phyloP scores from a whole-genome alignment of 768 basidiomycete species.

The Trametes gibbosa region DNA sequence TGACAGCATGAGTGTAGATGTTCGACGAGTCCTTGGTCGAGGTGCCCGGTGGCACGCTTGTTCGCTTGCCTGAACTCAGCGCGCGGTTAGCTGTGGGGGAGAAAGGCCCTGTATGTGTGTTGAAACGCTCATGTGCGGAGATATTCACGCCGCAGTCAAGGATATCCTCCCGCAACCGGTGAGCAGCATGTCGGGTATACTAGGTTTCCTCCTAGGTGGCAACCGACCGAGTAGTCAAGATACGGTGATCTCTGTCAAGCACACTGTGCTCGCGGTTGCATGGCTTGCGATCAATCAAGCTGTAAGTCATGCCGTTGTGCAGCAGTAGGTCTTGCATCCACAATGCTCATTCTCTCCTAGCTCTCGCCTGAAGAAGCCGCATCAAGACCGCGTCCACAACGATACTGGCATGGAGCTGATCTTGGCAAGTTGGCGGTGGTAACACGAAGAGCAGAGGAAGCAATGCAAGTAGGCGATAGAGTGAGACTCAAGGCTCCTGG shows the following conservation, averaged over 20 bases:
- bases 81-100: slow-evolving; percentile 76
- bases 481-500: slow-evolving; percentile 55
- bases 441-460: slow-evolving; percentile 54
- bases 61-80: slow-evolving; percentile 74
- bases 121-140: background rate
- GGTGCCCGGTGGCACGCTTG: slow-evolving; percentile 58
- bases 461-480: slow-evolving; percentile 73
- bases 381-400: slow-evolving; percentile 59
- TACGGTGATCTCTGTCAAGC: slow-evolving; percentile 69
- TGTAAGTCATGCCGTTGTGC: slow-evolving; percentile 39
- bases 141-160: slow-evolving; percentile 34
- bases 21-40: slow-evolving; percentile 82
- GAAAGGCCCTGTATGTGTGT: slow-evolving; percentile 57
- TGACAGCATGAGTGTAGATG: slow-evolving; percentile 39
- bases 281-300: slow-evolving; percentile 90
- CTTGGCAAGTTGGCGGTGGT: slow-evolving; percentile 63
- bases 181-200: slow-evolving; percentile 43
- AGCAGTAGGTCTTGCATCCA: background rate
- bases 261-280: slow-evolving; percentile 74
- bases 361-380: slow-evolving; percentile 57
- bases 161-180: slow-evolving; percentile 62
- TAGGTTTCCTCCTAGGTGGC: slow-evolving; percentile 44
- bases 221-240: slow-evolving; percentile 46
- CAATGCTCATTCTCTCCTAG: slow-evolving; percentile 36
- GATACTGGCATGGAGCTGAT: slow-evolving; percentile 72